These are phyloP conservation scores for Primulina eburnea DNA, from an alignment of 257 asterid species.

Conservation along the genomic window DNA sequence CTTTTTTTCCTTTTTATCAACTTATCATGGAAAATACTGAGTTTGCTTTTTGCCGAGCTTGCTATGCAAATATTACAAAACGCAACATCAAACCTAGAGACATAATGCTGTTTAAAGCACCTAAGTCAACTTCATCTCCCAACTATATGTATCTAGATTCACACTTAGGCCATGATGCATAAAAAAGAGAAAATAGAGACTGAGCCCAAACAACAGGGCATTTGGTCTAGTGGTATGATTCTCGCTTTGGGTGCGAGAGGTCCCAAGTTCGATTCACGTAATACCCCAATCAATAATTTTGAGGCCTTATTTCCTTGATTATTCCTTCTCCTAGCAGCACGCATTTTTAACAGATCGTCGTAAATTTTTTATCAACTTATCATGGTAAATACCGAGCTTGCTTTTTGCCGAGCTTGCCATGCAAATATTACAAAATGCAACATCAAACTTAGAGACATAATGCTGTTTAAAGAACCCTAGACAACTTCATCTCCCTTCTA, in stretches of 20 bases:
- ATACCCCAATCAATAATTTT: constrained; percentile 32
- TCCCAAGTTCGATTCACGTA: constrained; percentile 48
- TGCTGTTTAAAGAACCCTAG: neutral
- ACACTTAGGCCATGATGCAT: neutral
- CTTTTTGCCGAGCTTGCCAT: neutral
- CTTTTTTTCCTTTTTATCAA: too few relatives aligned
- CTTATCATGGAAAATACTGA: too few relatives aligned
- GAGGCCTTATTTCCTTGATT: too few relatives aligned
- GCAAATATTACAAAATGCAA: neutral
- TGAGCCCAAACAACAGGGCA: constrained; percentile 26
- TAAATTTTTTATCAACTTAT: too few relatives aligned
- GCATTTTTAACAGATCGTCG: too few relatives aligned
- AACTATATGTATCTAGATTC: neutral
- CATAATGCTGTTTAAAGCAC: neutral
- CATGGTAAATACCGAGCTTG: neutral
- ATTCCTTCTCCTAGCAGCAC: too few relatives aligned
- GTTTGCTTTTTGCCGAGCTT: neutral
- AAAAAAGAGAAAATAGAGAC: neutral
- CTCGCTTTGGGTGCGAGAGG: constrained; percentile 56
- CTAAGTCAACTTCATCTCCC: neutral
- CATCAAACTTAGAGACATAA: neutral
- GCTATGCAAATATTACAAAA: neutral
- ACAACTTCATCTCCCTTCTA: neutral
- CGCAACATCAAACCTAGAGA: neutral
- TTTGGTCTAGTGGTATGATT: constrained; percentile 60